phyloP scores from a whole-genome alignment of 257 asterid genomes.

The Mitragyna speciosa region DNA sequence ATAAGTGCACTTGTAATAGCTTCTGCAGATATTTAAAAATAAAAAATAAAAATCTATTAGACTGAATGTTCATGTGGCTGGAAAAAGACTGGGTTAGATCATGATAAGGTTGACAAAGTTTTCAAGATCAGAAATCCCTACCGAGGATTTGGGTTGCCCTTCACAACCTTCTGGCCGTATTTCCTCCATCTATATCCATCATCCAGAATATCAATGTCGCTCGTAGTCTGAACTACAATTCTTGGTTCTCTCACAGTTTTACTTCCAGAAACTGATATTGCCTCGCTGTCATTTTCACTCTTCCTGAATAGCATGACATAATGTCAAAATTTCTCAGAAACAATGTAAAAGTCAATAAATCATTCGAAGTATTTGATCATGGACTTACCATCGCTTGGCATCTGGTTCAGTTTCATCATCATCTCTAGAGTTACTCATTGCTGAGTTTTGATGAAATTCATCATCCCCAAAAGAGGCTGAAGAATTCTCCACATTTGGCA shows the following conservation, averaged over 20 bases:
- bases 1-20: conserved; percentile 93
- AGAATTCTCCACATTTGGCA: conserved; percentile 56
- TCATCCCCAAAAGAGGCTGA: conserved; percentile 84
- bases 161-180: conserved; percentile 92
- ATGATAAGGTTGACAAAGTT: neutral
- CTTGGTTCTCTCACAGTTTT: conserved; percentile 83
- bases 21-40: conserved; percentile 41
- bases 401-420: conserved; percentile 75
- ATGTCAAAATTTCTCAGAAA: neutral
- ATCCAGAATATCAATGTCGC: conserved; percentile 92
- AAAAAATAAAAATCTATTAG: neutral
- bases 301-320: conserved; percentile 53
- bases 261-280: conserved; percentile 63
- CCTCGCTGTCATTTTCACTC: conserved; percentile 66
- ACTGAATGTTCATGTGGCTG: neutral
- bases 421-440: conserved; percentile 62
- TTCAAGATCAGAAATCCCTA: conserved; percentile 23
- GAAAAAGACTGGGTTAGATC: neutral
- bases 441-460: conserved; percentile 70
- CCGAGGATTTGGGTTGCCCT: conserved; percentile 97
- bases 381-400: conserved; percentile 79
- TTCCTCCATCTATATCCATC: conserved; percentile 98
- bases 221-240: conserved; percentile 88
- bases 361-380: neutral
- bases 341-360: neutral